Base-by-base conservation (phyloP, 2,329 filamentous ascomycete species). In the Xylaria multiplex region DNA sequence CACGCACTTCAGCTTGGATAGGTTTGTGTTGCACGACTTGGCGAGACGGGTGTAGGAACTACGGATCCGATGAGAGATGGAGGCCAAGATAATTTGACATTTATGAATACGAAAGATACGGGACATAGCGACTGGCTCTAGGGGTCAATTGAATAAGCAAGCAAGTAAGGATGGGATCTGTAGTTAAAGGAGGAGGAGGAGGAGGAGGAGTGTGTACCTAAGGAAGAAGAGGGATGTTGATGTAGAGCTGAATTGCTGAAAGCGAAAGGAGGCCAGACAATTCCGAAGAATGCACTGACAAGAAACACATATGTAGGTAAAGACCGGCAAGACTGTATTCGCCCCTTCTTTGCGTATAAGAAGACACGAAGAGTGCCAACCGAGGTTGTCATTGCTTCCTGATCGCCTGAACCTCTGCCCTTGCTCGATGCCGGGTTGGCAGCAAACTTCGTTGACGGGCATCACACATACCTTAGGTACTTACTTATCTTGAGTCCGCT, bases 41-140 rank as follows among this genome's bases (percentile, higher is more conserved):
- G 59, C 66, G 30, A 65, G 53, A 30, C 59, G 62, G 8, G 56
- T 32, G 46, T 69, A 64, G 43, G 59, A 60, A 60, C 22, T 59
- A 43, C 45, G 65, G 22, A 65, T 24, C 66, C 56, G 63, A 60
- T 64, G 65, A 46, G 42, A 59, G 48, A 70, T 32, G 57, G 68
- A 60, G 54, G 67, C 70, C 42, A 73, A 52, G 27, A 73, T 68
- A 24, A 69, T 66, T 69, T 69, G 70, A 57, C 64, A 70, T 59
- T 71, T 72, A 53, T 69, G 48, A 40, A 61, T 64, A 50, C 61
- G 69, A 56, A 59, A 63, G 69, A 74, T 4, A 14, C 9, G 13
- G 9, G 11, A 14, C 37, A 40, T 40, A 40, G 37, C 74, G 32
- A 11, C 65, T 67, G 68, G 67, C 60, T 64, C 24, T 68, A 69